Evolutionary conservation across 179 eudicot genomes (phyloP).

Genomic region (Camellia oleifera): DNA sequence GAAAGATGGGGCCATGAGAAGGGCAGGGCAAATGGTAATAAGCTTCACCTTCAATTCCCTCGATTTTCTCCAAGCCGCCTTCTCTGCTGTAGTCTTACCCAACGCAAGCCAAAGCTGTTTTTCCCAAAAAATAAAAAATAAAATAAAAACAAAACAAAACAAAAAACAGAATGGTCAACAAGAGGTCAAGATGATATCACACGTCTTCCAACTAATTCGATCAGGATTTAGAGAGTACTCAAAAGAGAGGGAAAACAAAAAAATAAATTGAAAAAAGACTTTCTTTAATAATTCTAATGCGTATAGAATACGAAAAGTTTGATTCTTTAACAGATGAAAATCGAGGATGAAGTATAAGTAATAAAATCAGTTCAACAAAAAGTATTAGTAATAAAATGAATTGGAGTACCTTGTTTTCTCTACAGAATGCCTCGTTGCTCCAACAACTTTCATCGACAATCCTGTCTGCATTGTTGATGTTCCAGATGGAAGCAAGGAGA

Average conservation of each 20-base stretch:
- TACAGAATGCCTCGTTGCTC: constrained; percentile 31
- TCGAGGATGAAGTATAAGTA: no score
- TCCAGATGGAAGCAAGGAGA: constrained; percentile 30
- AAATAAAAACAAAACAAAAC: not conserved
- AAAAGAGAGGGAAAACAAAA: not conserved
- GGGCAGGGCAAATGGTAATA: constrained; percentile 29
- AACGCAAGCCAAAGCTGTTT: constrained; percentile 32
- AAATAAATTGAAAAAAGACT: no score
- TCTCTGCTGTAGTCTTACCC: constrained; percentile 35
- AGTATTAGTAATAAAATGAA: not conserved
- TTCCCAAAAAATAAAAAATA: not conserved
- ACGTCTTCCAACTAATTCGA: not conserved
- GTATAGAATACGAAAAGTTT: no score
- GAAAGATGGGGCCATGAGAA: constrained; percentile 32
- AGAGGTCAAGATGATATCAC: not conserved
- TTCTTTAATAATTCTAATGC: no score
- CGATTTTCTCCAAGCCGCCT: constrained; percentile 26
- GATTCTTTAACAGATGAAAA: no score
- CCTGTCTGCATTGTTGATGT: not conserved
- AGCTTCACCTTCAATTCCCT: constrained; percentile 25
- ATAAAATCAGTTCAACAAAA: no score
- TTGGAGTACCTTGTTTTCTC: constrained; percentile 27
- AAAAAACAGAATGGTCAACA: no score
- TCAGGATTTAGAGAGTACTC: not conserved
- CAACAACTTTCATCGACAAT: constrained; percentile 23